A percentile compares a stretch with the other conserved stretches of the same genome.
Evolutionary conservation across 352 stramenopile genomes (phyloP).

Genomic region (Globisporangium spiculum): DNA sequence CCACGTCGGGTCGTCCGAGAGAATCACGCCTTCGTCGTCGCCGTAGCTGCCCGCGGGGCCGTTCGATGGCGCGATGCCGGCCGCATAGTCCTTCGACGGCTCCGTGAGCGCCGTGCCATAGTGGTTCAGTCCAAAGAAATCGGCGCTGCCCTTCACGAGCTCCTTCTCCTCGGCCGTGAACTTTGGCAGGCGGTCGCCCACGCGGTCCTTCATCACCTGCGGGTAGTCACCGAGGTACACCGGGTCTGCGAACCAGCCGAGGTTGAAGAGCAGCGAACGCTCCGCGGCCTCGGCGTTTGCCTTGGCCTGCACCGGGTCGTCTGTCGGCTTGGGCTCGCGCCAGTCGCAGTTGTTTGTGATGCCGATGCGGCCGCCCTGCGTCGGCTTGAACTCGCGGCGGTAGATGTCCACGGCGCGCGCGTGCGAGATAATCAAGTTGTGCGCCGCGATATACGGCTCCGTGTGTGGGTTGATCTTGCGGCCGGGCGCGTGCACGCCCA

Average conservation of each 20-base stretch:
- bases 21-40: slow-evolving; percentile 40
- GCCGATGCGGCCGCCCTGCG: slow-evolving; percentile 81
- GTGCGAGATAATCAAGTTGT: slow-evolving; percentile 90
- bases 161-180: slow-evolving; percentile 87
- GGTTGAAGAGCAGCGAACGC: slow-evolving; percentile 82
- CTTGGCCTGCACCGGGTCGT: slow-evolving; percentile 48
- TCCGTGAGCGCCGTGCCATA: slow-evolving; percentile 74
- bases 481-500: slow-evolving; percentile 83
- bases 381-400: slow-evolving; percentile 66
- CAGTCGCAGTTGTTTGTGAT: slow-evolving; percentile 92
- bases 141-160: slow-evolving; percentile 74
- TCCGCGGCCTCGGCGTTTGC: slow-evolving; percentile 63
- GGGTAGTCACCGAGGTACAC: slow-evolving; percentile 93
- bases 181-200: slow-evolving; percentile 75
- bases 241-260: slow-evolving; percentile 92
- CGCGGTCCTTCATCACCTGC: slow-evolving; percentile 80
- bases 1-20: slow-evolving; percentile 56
- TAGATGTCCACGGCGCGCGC: slow-evolving; percentile 84
- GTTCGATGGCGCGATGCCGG: slow-evolving; percentile 15
- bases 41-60: slow-evolving; percentile 27
- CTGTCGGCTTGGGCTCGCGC: slow-evolving; percentile 63
- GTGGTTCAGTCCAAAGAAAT: slow-evolving; percentile 96
- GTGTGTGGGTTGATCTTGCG: slow-evolving; percentile 37
- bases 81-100: slow-evolving; percentile 37
- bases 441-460: slow-evolving; percentile 83